Base-by-base conservation (phyloP, 2,329 filamentous ascomycete genomes). In the Pseudofabraea citricarpa region DNA sequence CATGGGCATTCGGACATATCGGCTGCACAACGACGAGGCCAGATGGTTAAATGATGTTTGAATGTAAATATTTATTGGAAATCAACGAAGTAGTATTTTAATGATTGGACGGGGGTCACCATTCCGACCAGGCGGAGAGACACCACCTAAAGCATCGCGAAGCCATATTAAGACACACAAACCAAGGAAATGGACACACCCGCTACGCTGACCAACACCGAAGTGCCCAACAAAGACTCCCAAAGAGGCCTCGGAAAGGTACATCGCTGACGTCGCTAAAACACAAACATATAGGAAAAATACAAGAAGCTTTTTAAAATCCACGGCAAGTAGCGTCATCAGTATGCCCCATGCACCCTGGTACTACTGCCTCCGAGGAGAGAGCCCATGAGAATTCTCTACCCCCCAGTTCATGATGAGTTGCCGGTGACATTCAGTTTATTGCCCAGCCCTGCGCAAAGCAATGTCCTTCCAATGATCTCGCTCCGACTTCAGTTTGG, bases 401-500 rank as follows among this genome's bases (percentile, higher is more conserved):
- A 55, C 49, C 57, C 55, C 50, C 57, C 57, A 57, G 49, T 60
- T 52, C 57, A 58, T 58, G 57, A 57, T 31, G 27, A 52, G 45
- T 40, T 58, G 57, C 57, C 56, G 57, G 56, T 43, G 49, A 41
- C 46, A 49, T 48, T 45, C 50, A 41, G 39, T 31, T 47, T 48
- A 42, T 43, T 46, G 39, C 44, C 42, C 46, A 16, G 21, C 43
- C 26, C 51, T 44, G 36, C 44, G 39, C 43, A 62, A 51, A 41
- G 59, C 59, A 38, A 59, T 54, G 29, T 46, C 45, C 72, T 81
- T 83, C 79, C 79, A 84, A 59, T 82, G 74, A 64, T 81, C 79
- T 56, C 78, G 73, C 61, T 83, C 80, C 31, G 74, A 72, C 64
- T 83, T 74, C 21, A 91, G 69, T 61, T 85, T 81, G 15, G 71